A percentile compares a stretch with the other conserved stretches of the same genome.
These are phyloP conservation scores for Venturia oleaginea DNA, from an alignment of 2,329 filamentous ascomycete genomes.

Conservation along the genomic window DNA sequence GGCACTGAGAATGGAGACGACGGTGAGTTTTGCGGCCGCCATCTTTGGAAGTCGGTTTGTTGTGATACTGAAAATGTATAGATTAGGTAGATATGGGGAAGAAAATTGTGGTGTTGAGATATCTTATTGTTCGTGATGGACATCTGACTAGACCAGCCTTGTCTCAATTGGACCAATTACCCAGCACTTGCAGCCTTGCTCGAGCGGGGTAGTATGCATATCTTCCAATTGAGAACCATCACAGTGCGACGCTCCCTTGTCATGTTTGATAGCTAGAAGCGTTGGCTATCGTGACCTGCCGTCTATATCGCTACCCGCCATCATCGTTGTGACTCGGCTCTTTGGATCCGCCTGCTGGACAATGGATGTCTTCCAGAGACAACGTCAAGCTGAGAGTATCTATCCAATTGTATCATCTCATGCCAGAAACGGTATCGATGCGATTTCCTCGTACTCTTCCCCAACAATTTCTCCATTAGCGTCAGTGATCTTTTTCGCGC, in stretches of 20 bases:
- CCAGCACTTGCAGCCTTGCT: not conserved
- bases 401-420: not conserved
- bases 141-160: not conserved
- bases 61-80: too few species aligned
- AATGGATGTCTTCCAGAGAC: not conserved
- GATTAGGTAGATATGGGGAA: not conserved
- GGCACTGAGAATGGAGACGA: conserved; percentile 30
- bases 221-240: not conserved
- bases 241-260: not conserved
- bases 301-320: not conserved
- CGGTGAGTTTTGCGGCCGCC: conserved; percentile 30
- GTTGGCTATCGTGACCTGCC: not conserved
- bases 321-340: not conserved
- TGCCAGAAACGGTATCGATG: conserved; percentile 13
- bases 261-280: not conserved
- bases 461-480: conserved; percentile 39
- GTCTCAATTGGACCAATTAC: not conserved
- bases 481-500: conserved; percentile 57
- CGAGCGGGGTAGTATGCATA: not conserved
- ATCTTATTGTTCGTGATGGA: not conserved
- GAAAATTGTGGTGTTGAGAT: not conserved
- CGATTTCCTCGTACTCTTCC: conserved; percentile 45
- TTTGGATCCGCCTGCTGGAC: too few species aligned
- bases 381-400: too few species aligned
- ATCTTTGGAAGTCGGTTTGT: conserved; percentile 16